Percentiles rank a stretch among this genome's conserved stretches.
These are phyloP conservation scores for Candida anutae DNA, from an alignment of 1,139 yeast species.

Conservation along the genomic window DNA sequence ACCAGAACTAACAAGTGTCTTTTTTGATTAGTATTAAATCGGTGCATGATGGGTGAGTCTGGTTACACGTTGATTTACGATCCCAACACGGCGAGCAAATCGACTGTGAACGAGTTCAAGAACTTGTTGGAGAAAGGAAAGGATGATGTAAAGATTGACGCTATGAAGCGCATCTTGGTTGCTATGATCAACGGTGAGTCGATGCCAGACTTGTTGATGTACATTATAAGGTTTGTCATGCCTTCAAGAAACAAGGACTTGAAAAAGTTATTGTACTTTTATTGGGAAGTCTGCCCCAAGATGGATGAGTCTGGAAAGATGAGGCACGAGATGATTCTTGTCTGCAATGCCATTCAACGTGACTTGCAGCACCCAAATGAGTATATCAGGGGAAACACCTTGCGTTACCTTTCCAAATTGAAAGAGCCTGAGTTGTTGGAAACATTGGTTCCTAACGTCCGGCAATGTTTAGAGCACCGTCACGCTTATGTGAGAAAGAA, in stretches of 20 bases:
- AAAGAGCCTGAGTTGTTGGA: constrained; percentile 92
- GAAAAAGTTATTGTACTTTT: constrained; percentile 86
- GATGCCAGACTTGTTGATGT: constrained; percentile 94
- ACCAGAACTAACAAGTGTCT: no score
- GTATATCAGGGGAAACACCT: constrained; percentile 89
- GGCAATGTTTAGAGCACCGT: constrained; percentile 88
- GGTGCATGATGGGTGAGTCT: constrained; percentile 30
- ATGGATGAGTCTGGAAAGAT: constrained; percentile 80
- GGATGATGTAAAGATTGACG: constrained; percentile 79
- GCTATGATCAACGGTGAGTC: constrained; percentile 91
- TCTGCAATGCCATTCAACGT: constrained; percentile 94
- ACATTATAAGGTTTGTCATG: constrained; percentile 93
- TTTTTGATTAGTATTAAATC: no score
- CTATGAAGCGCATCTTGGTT: constrained; percentile 83
- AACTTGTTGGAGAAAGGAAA: constrained; percentile 79
- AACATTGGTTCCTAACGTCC: constrained; percentile 88
- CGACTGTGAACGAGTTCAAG: constrained; percentile 71
- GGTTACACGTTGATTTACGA: constrained; percentile 74
- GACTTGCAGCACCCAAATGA: constrained; percentile 98
- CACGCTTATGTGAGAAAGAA: constrained; percentile 97
- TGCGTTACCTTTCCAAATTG: constrained; percentile 83
- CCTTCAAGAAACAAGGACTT: constrained; percentile 87
- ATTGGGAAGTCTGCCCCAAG: constrained; percentile 98
- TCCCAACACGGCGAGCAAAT: constrained; percentile 64
- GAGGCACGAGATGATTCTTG: constrained; percentile 97